Evolutionary conservation across 2,329 filamentous ascomycete genomes (phyloP).

Genomic region (Juglanconis sp.): DNA sequence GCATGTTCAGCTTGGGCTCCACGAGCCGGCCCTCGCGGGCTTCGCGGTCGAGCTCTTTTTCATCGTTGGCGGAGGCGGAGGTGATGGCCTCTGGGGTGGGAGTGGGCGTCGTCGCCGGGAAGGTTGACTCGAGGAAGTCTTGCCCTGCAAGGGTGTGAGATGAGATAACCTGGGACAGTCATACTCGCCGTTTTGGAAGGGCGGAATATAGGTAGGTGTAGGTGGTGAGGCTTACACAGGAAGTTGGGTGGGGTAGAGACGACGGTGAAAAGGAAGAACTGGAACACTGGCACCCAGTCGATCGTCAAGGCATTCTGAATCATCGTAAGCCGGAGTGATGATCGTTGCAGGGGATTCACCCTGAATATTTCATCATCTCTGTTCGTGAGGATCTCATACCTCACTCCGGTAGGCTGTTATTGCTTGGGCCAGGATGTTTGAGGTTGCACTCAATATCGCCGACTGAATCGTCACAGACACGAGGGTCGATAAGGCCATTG

Average conservation of each 20-base stretch:
- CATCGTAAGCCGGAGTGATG: background rate
- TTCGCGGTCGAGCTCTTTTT: constrained; percentile 47
- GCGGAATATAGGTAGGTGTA: background rate
- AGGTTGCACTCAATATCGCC: constrained; percentile 60
- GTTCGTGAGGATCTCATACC: constrained; percentile 40
- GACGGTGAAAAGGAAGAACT: constrained; percentile 72
- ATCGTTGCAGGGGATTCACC: background rate
- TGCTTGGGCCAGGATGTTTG: constrained; percentile 71
- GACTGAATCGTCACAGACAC: constrained; percentile 63
- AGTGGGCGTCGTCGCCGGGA: constrained; percentile 61
- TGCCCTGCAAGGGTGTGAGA: constrained; percentile 51
- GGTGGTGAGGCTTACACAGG: constrained; percentile 54
- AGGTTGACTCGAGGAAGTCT: constrained; percentile 69
- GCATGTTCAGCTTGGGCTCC: constrained; percentile 53
- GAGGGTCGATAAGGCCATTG: constrained; percentile 47
- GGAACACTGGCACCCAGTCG: constrained; percentile 66
- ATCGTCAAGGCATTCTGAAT: constrained; percentile 57
- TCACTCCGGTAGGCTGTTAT: constrained; percentile 60
- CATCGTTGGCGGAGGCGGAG: constrained; percentile 37
- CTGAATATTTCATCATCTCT: background rate
- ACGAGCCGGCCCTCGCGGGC: constrained; percentile 36
- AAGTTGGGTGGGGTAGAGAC: constrained; percentile 80
- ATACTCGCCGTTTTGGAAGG: background rate
- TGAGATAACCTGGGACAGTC: background rate
- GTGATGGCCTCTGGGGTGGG: constrained; percentile 36